Evolutionary conservation across 2,329 filamentous ascomycete genomes (phyloP).

Genomic region (Epicoccum nigrum): DNA sequence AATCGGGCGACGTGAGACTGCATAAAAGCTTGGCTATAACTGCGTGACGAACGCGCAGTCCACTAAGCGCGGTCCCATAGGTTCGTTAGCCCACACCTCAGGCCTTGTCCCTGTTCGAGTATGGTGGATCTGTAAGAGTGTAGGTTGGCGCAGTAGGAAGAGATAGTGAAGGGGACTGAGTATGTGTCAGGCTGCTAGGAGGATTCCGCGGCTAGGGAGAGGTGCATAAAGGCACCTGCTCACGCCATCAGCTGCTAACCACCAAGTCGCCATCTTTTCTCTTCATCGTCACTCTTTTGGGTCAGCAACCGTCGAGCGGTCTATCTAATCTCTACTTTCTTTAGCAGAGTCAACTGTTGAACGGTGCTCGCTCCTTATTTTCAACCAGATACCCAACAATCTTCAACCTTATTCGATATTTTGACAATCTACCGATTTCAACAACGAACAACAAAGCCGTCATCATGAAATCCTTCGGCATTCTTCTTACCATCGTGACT

Average conservation of each 20-base stretch:
- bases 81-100: conserved; percentile 9
- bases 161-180: conserved; percentile 6
- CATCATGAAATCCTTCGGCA: conserved; percentile 24
- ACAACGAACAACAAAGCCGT: not conserved
- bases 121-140: conserved; percentile 15
- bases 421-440: not conserved
- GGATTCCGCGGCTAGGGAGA: not conserved
- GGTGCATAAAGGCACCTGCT: conserved; percentile 11
- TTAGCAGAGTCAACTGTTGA: conserved; percentile 31
- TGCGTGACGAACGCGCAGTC: conserved; percentile 18
- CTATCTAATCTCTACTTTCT: conserved; percentile 18
- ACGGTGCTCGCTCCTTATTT: conserved; percentile 22
- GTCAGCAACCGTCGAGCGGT: conserved; percentile 34
- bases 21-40: conserved; percentile 25
- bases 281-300: conserved; percentile 26
- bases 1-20: conserved; percentile 19
- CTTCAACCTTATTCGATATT: conserved; percentile 1
- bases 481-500: conserved; percentile 20
- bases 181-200: conserved; percentile 6
- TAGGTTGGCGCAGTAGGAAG: conserved; percentile 9
- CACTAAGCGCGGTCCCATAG: conserved; percentile 15
- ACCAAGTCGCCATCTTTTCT: conserved; percentile 13
- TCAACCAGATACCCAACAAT: conserved; percentile 1
- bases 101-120: conserved; percentile 23
- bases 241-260: conserved; percentile 5